Conservation (phyloP, 73 alveolate genomes). For the Effrenium voratum region DNA sequence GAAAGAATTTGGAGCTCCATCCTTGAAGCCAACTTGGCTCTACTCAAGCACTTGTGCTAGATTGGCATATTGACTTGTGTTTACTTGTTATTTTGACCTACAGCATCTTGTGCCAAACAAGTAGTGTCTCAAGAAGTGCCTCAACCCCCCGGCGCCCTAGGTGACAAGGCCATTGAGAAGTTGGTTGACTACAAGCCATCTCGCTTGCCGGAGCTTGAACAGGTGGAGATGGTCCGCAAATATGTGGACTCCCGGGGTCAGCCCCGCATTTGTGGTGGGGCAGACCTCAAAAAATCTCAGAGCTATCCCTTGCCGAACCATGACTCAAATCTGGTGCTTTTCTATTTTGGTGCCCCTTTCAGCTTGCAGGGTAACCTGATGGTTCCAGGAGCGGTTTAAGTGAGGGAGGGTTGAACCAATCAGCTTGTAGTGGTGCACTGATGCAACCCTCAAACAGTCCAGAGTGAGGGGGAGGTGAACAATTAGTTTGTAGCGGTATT, state of each 20-base stretch:
- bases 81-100: not conserved
- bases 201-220: slow-evolving; percentile 10
- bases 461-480: too few relatives aligned
- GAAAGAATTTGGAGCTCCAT: not conserved
- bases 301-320: not conserved
- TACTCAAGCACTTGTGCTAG: too few relatives aligned
- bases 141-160: not conserved
- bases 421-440: too few relatives aligned
- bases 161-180: not conserved
- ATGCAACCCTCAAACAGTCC: too few relatives aligned
- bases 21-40: slow-evolving; percentile 26
- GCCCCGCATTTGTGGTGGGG: not conserved
- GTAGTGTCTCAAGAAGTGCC: not conserved
- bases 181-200: not conserved
- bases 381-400: too few relatives aligned
- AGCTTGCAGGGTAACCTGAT: too few relatives aligned
- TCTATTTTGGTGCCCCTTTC: too few relatives aligned
- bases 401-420: too few relatives aligned
- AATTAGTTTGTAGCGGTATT: too few relatives aligned
- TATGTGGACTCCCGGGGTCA: not conserved
- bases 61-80: not conserved
- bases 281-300: not conserved
- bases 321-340: too few relatives aligned
- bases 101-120: not conserved
- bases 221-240: not conserved